Base-by-base conservation (phyloP, 2,329 filamentous ascomycete species). In the Stachybotrys elegans region DNA sequence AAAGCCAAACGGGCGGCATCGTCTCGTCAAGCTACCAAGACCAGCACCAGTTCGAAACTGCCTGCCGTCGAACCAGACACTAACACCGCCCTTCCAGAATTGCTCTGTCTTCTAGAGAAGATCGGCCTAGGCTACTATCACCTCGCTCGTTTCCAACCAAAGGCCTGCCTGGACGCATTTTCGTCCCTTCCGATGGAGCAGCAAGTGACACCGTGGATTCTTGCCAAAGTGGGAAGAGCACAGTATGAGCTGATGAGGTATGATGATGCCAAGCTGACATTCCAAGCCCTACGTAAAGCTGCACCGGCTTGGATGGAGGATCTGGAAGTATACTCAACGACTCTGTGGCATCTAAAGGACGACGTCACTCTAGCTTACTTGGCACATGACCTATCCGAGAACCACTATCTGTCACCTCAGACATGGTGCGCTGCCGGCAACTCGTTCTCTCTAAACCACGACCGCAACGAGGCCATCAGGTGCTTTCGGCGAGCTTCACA, bases 291-390 rank as follows among this genome's bases (percentile, higher is more conserved):
- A 9, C 48, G 50, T 1, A 44, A 43, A 23, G 34, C 46, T 17
- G 43, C 46, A 8, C 50, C 51, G 5, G 41, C 50, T 4, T 54
- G 51, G 51, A 40, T 49, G 9, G 51, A 54, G 25, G 51, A 52
- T n/a, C 31, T 54, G 9, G 51, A 54, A 25, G 39, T 54, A 12
- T 54, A 51, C 40, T 54, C 51, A n/a, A 54, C 47, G 3, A 45
- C 52, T 22, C 32, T 54, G 13, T 54, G 51, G 51, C 50, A 54
- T 40, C 51, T 54, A 12, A 54, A 54, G 34, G 50, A 54, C 13
- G 51, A 54, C 31, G 43, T 52, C 17, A 44, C 46, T 6, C 40
- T 54, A n/a, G 51, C 50, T 11, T 49, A 40, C 13, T 45, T 51
- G 16, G 50, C 48, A 32, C 51, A 54, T 32, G 51, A 54, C 20